These are phyloP conservation scores for Obelidium mucronatum DNA, from an alignment of 192 early-diverging fungal species.

Conservation along the genomic window DNA sequence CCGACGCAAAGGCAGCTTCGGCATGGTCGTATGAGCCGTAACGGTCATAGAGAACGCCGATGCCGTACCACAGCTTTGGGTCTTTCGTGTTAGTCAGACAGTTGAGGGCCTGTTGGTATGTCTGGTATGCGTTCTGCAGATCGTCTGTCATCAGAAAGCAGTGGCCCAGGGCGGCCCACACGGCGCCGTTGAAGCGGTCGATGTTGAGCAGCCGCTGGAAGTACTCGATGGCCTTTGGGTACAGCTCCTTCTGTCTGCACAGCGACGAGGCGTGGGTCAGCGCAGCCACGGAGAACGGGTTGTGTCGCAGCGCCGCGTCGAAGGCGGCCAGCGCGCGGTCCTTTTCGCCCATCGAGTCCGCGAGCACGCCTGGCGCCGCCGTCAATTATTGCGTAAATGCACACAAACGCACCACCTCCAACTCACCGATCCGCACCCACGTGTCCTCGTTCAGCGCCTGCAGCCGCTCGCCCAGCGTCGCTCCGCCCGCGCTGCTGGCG, in stretches of 20 bases:
- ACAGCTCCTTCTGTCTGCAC: conserved; percentile 84
- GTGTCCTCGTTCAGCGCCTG: conserved; percentile 42
- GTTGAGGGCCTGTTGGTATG: conserved; percentile 96
- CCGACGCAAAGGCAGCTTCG: conserved; percentile 94
- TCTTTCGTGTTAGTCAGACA: conserved; percentile 93
- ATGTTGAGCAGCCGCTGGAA: conserved; percentile 88
- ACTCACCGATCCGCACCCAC: conserved; percentile 49
- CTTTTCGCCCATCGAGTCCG: conserved; percentile 76
- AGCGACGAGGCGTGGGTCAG: conserved; percentile 83
- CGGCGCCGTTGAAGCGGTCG: conserved; percentile 87
- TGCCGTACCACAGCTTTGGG: conserved; percentile 99
- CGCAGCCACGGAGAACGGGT: conserved; percentile 87
- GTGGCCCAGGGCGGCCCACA: conserved; percentile 94
- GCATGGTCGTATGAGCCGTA: conserved; percentile 97
- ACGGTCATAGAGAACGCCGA: conserved; percentile 96
- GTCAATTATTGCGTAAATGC: conserved; percentile 25
- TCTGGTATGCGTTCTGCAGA: conserved; percentile 90
- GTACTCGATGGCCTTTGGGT: conserved; percentile 87
- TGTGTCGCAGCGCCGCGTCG: conserved; percentile 89
- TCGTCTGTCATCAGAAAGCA: conserved; percentile 97
- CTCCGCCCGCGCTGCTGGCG: conserved; percentile 13
- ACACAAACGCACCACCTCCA: conserved; percentile 70
- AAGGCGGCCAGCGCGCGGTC: conserved; percentile 88
- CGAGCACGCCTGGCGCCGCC: conserved; percentile 61
- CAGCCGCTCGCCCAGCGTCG: conserved; percentile 27